phyloP scores from a whole-genome alignment of 371 early-diverging fungal genomes.

The Mortierella sp. region DNA sequence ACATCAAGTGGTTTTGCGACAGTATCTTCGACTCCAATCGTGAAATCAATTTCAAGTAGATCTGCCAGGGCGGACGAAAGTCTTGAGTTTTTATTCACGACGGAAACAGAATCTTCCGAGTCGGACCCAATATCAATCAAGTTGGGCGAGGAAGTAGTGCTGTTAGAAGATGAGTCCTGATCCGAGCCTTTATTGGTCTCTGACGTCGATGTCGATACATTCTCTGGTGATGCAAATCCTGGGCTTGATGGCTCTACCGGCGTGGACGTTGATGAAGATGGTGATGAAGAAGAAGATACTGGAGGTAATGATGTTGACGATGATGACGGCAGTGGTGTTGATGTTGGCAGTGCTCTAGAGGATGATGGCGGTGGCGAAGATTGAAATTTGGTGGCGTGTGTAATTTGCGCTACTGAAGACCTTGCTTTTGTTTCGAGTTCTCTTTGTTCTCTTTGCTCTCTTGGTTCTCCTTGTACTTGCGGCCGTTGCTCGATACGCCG shows the following conservation, averaged over 20 bases:
- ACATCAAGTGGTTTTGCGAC: neutral
- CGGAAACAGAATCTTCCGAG: neutral
- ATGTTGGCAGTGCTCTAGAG: neutral
- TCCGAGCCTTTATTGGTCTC: no score
- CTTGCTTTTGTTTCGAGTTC: neutral
- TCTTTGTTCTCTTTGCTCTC: no score
- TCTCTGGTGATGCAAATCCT: neutral
- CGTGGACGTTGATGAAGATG: neutral
- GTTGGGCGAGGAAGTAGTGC: neutral
- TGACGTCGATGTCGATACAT: no score
- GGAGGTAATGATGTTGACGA: neutral
- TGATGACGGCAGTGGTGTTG: neutral
- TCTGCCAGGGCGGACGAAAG: conserved; percentile 4
- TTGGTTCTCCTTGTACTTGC: no score
- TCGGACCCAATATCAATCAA: conserved; percentile 1
- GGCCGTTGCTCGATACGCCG: neutral
- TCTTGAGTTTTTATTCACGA: neutral
- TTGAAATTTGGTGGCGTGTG: neutral
- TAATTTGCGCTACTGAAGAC: neutral
- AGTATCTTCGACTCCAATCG: neutral
- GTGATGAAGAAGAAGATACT: neutral
- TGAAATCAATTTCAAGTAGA: conserved; percentile 15
- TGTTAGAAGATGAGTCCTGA: no score
- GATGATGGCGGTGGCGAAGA: neutral
- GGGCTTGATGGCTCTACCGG: neutral